These are phyloP conservation scores for Plasmopara viticola DNA, from an alignment of 352 stramenopile species.

Conservation along the genomic window DNA sequence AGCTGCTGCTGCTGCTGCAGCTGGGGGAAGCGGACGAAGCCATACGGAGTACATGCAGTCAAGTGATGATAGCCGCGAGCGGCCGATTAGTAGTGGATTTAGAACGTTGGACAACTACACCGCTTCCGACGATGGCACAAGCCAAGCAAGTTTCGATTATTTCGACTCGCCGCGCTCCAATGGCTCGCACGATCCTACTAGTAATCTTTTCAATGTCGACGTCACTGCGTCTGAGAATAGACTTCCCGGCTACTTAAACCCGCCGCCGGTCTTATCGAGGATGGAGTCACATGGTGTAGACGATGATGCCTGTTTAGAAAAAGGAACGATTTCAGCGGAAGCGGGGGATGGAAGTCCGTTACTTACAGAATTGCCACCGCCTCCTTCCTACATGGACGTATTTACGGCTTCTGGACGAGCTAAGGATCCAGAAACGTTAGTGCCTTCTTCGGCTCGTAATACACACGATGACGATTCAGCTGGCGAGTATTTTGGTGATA, in stretches of 20 bases:
- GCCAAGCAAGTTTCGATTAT: slow-evolving; percentile 32
- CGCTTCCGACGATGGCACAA: slow-evolving; percentile 29
- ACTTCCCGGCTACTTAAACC: slow-evolving; percentile 15
- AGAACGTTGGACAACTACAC: slow-evolving; percentile 25
- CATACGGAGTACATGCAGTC: slow-evolving; percentile 20
- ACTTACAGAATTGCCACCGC: slow-evolving; percentile 29
- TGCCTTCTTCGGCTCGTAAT: slow-evolving; percentile 17
- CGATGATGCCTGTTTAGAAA: slow-evolving; percentile 20
- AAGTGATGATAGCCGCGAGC: slow-evolving; percentile 1
- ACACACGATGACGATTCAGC: slow-evolving; percentile 18
- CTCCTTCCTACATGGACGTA: slow-evolving; percentile 47
- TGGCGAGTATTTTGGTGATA: slow-evolving; percentile 14
- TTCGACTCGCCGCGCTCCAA: slow-evolving; percentile 21
- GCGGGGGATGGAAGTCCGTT: slow-evolving; percentile 20
- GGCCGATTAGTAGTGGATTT: slow-evolving; percentile 10
- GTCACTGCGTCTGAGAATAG: slow-evolving; percentile 6
- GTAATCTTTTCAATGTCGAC: slow-evolving; percentile 15
- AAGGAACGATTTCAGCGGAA: slow-evolving; percentile 30
- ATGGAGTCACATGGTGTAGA: slow-evolving; percentile 3
- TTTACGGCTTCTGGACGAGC: slow-evolving; percentile 39
- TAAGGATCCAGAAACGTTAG: slow-evolving; percentile 14
- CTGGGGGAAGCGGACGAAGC: slow-evolving; percentile 17
- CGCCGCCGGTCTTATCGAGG: slow-evolving; percentile 19
- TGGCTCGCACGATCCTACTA: slow-evolving; percentile 17
- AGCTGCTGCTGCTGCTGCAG: slow-evolving; percentile 21